Evolutionary conservation across 2,329 filamentous ascomycete genomes (phyloP).

Genomic region (Colletotrichum siamense): DNA sequence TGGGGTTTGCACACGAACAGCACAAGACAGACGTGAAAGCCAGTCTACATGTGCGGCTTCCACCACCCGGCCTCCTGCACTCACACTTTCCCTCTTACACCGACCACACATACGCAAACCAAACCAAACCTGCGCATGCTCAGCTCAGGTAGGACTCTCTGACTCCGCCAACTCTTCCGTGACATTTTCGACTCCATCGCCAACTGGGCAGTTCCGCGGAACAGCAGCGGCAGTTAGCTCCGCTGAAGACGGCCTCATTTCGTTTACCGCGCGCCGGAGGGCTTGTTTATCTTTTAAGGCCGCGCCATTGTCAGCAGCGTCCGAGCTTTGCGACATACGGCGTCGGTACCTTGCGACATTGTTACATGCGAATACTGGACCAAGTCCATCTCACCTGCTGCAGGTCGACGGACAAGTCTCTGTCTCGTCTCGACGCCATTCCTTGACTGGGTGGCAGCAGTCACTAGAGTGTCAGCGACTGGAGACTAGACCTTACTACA

Average conservation of each 20-base stretch:
- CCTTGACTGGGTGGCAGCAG: background rate
- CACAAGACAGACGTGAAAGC: background rate
- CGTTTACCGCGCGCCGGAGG: background rate
- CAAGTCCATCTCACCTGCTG: background rate
- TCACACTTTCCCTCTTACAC: background rate
- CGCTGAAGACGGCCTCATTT: conserved; percentile 12
- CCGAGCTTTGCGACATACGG: conserved; percentile 16
- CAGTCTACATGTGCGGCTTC: background rate
- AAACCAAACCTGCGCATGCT: background rate
- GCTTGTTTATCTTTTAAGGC: background rate
- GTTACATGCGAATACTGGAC: background rate
- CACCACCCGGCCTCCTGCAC: background rate
- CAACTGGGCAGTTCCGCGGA: background rate
- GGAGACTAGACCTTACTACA: background rate
- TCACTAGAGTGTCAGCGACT: background rate
- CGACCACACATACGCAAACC: background rate
- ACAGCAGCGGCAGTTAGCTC: background rate
- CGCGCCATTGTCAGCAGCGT: conserved; percentile 8
- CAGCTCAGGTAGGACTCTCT: background rate
- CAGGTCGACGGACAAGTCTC: background rate
- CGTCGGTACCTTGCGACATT: background rate
- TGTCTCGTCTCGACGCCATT: background rate
- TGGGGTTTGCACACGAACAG: background rate
- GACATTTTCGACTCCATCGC: background rate
- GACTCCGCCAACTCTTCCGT: background rate